Conservation (phyloP, 192 early-diverging fungal genomes). For the Lunasporangiospora selenospora region DNA sequence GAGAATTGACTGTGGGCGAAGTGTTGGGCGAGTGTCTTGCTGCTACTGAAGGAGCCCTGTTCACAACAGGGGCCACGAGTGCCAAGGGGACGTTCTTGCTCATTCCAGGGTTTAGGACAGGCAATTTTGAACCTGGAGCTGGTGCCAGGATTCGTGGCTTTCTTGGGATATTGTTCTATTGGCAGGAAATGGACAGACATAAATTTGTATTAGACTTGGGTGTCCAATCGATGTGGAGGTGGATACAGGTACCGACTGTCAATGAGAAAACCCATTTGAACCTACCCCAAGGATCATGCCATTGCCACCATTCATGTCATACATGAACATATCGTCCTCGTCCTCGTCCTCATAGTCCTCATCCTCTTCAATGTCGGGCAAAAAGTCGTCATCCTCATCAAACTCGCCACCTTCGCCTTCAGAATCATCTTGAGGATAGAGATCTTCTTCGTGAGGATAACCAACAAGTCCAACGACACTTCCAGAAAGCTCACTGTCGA, state of each 20-base stretch:
- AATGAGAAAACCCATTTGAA: neutral
- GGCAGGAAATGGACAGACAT: no score
- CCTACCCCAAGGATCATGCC: constrained; percentile 46
- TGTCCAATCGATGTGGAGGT: no score
- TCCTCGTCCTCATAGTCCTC: constrained; percentile 23
- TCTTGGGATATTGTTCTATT: constrained; percentile 45
- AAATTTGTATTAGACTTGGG: no score
- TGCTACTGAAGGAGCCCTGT: neutral
- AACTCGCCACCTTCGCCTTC: no score
- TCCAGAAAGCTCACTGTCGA: constrained; percentile 41
- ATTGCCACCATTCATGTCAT: constrained; percentile 34
- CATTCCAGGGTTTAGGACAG: constrained; percentile 16
- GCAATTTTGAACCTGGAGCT: constrained; percentile 31
- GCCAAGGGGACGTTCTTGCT: constrained; percentile 23
- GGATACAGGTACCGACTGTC: no score
- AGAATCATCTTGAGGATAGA: no score
- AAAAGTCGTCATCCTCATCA: no score
- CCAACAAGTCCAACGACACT: constrained; percentile 29
- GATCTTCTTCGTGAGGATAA: no score
- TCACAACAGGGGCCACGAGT: constrained; percentile 20
- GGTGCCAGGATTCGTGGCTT: constrained; percentile 36
- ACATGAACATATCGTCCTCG: constrained; percentile 32
- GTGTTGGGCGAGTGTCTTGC: neutral
- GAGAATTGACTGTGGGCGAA: no score
- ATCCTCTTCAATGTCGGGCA: no score